These are phyloP conservation scores for Nasturtium officinale DNA, from an alignment of 345 rosid genomes.

Conservation along the genomic window DNA sequence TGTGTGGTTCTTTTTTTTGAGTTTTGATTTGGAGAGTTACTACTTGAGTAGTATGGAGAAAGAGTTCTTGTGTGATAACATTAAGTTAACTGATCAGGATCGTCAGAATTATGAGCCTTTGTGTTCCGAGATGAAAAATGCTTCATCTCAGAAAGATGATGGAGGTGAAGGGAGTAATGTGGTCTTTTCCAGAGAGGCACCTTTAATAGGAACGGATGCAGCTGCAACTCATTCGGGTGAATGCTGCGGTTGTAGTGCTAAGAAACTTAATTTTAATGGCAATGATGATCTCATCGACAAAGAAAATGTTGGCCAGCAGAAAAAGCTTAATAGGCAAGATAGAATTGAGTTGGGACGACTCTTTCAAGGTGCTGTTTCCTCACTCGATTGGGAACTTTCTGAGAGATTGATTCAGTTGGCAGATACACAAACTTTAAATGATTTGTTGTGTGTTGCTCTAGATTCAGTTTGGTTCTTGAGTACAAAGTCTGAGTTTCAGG, in stretches of 20 bases:
- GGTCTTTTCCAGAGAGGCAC: constrained; percentile 67
- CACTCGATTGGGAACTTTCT: constrained; percentile 87
- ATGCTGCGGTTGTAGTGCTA: constrained; percentile 54
- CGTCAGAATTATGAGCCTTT: constrained; percentile 22
- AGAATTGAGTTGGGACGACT: constrained; percentile 76
- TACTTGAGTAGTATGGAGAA: not conserved
- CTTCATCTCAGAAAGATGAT: constrained; percentile 46
- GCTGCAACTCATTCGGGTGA: constrained; percentile 45
- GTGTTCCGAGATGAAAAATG: constrained; percentile 56
- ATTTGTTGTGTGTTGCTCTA: constrained; percentile 79
- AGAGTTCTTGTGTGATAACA: not conserved
- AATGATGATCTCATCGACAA: constrained; percentile 53
- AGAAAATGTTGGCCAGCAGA: constrained; percentile 53
- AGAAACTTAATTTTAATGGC: constrained; percentile 51
- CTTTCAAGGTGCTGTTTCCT: constrained; percentile 80
- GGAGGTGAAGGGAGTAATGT: constrained; percentile 63
- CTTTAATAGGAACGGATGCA: constrained; percentile 53
- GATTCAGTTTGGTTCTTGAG: constrained; percentile 94
- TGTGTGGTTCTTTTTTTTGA: not conserved
- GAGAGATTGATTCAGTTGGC: constrained; percentile 73
- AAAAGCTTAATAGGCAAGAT: constrained; percentile 68
- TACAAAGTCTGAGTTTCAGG: constrained; percentile 69
- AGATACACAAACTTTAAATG: constrained; percentile 84
- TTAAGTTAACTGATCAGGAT: constrained; percentile 33
- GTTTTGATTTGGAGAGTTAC: not conserved